Base-by-base conservation (phyloP, 805 yeast genomes). In the Kazachstania viticola region DNA sequence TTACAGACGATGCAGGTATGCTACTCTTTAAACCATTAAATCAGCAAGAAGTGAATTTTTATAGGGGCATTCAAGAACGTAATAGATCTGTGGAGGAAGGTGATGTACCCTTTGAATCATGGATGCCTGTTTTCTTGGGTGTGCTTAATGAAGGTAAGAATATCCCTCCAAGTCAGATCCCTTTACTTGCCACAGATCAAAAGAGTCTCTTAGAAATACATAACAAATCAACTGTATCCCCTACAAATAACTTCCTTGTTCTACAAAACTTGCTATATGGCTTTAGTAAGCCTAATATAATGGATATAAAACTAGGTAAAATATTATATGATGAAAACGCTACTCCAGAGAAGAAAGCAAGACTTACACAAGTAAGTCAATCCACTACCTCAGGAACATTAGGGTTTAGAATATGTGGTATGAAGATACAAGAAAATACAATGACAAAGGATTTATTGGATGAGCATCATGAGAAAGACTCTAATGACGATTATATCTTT, bases 251-350 rank as follows among this genome's bases (percentile, higher is more conserved):
- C 31, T 76, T 65, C 35, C 44, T 87, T 2, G 91, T 88, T 6
- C 58, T 91, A 21, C 76, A 76, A 44, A 91, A 88, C 52, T 50
- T 78, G 3, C 58, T 79, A 18, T 50, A 67, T 33, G 83, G 83
- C 1, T 80, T 65, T 48, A 48, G 30, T 4, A 56, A 61, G 28
- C 96, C 97, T 0, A 70, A 79, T 33, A 67, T 91, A 2, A 46
- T 88, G 39, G 98, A 88, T 51, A 71, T 88, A 29, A 88, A 88
- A 51, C 61, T 88, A 3, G 98, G 98, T 0, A 54, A 73, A 5
- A 48, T 65, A 8, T 57, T 88, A 23, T 73, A 78, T 44, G 97
- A 88, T 53, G 71, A 65, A 5, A 42, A 46, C 11, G 73, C 82
- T 1, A 39, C 69, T 3, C 49, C 42, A 0, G 94, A 73, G 18